A percentile compares a stretch with the other conserved stretches of the same genome.
These are phyloP conservation scores for Aspergillus calidoustus DNA, from an alignment of 2,329 filamentous ascomycete species.

Conservation along the genomic window DNA sequence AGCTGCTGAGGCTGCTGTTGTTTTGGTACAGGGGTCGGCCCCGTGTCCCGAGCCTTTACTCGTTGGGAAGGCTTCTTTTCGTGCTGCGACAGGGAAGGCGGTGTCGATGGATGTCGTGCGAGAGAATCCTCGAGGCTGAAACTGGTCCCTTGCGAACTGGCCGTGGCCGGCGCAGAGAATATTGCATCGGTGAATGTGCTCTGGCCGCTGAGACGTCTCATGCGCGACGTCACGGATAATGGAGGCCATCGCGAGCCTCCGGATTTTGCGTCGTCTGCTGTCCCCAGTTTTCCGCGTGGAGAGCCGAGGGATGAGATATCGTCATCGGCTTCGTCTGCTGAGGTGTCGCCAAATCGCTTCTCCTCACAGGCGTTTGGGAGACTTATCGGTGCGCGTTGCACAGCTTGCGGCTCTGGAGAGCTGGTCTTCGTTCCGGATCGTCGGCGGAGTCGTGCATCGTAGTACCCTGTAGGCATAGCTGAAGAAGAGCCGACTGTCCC, in stretches of 20 bases:
- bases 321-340: slow-evolving; percentile 32
- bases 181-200: slow-evolving; percentile 34
- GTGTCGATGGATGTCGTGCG: slow-evolving; percentile 19
- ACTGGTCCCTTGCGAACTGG: slow-evolving; percentile 40
- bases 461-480: slow-evolving; percentile 36
- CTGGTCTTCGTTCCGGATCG: slow-evolving; percentile 22
- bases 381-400: neutral
- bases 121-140: slow-evolving; percentile 35
- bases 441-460: slow-evolving; percentile 34
- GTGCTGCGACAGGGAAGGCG: slow-evolving; percentile 6
- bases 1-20: slow-evolving; percentile 30
- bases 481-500: slow-evolving; percentile 21
- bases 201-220: slow-evolving; percentile 41
- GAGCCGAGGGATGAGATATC: slow-evolving; percentile 14
- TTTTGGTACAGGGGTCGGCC: slow-evolving; percentile 23
- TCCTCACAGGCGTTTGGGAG: slow-evolving; percentile 18
- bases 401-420: neutral
- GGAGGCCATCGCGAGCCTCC: slow-evolving; percentile 40
- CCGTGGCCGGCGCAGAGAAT: slow-evolving; percentile 31
- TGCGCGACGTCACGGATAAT: slow-evolving; percentile 43
- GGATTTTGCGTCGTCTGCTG: slow-evolving; percentile 30
- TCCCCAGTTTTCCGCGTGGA: slow-evolving; percentile 13
- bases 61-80: slow-evolving; percentile 30
- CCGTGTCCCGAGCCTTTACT: slow-evolving; percentile 19
- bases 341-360: slow-evolving; percentile 22